A percentile compares a stretch with the other conserved stretches of the same genome.
phyloP scores from a whole-genome alignment of 78 protist species.

The Cavenderia fasciculata region DNA sequence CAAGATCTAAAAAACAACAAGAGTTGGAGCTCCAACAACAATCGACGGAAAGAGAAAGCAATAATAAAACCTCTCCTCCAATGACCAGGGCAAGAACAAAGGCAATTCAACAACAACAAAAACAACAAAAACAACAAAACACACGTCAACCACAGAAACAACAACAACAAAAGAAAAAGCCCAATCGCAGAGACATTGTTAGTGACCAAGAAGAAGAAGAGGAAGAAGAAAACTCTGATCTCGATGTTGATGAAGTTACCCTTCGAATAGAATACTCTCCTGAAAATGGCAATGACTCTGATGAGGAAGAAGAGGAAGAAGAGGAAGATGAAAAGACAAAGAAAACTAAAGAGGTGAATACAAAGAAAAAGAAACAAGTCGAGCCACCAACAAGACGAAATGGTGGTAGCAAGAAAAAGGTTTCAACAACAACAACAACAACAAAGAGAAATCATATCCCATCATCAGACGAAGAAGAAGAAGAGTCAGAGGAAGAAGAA shows the following conservation, averaged over 20 bases:
- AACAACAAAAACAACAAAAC: conserved; percentile 11
- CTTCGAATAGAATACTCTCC: not conserved
- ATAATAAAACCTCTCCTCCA: no score
- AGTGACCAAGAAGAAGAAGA: not conserved
- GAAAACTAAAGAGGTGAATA: not conserved
- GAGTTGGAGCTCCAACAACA: no score
- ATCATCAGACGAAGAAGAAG: conserved; percentile 21
- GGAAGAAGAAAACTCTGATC: not conserved
- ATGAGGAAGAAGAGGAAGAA: not conserved
- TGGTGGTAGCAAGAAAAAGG: not conserved
- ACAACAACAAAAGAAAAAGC: not conserved
- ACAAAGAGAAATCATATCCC: not conserved
- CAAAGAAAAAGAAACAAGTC: not conserved
- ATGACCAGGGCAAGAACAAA: conserved; percentile 2
- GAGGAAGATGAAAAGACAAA: not conserved
- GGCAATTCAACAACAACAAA: not conserved
- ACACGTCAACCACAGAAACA: not conserved
- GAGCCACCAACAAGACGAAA: not conserved
- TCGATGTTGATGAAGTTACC: not conserved
- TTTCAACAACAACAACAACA: not conserved
- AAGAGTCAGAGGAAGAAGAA: conserved; percentile 3
- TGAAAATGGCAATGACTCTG: not conserved
- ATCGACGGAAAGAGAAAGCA: no score
- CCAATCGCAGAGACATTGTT: not conserved
- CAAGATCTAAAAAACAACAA: no score